phyloP scores from a whole-genome alignment of 2,329 filamentous ascomycete genomes.

The Fusarium mundagurra region DNA sequence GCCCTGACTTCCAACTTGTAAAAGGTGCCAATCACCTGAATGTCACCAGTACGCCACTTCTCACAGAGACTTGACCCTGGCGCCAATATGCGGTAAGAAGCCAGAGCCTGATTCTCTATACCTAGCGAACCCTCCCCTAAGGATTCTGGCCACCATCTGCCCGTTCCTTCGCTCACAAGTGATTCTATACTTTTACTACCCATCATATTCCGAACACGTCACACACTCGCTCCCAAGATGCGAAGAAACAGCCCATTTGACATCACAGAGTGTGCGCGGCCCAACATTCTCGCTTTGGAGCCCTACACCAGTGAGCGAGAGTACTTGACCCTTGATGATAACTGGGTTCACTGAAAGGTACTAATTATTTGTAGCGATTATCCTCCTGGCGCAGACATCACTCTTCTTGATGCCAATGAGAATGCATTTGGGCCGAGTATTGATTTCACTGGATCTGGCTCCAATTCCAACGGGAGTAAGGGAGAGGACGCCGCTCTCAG shows the following conservation, averaged over 20 bases:
- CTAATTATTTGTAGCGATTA: neutral
- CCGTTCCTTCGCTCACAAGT: neutral
- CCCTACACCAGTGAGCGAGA: neutral
- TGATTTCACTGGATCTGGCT: neutral
- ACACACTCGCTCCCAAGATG: neutral
- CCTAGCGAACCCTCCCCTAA: neutral
- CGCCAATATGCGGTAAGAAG: neutral
- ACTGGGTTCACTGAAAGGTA: fast-evolving
- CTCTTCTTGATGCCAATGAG: neutral
- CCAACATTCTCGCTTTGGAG: neutral
- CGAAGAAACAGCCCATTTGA: neutral
- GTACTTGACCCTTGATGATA: neutral
- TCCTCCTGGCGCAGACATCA: neutral
- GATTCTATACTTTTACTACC: neutral
- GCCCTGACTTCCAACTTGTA: neutral
- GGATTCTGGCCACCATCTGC: neutral
- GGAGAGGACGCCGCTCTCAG: fast-evolving
- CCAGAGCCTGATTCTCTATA: neutral
- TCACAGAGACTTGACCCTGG: neutral
- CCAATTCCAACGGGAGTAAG: fast-evolving
- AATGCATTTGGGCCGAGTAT: neutral
- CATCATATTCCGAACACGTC: neutral
- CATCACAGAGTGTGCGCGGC: neutral
- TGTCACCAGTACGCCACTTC: neutral
- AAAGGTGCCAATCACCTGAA: neutral